Conservation (phyloP, 495 filamentous ascomycete species). For the Xylaria palmicola region DNA sequence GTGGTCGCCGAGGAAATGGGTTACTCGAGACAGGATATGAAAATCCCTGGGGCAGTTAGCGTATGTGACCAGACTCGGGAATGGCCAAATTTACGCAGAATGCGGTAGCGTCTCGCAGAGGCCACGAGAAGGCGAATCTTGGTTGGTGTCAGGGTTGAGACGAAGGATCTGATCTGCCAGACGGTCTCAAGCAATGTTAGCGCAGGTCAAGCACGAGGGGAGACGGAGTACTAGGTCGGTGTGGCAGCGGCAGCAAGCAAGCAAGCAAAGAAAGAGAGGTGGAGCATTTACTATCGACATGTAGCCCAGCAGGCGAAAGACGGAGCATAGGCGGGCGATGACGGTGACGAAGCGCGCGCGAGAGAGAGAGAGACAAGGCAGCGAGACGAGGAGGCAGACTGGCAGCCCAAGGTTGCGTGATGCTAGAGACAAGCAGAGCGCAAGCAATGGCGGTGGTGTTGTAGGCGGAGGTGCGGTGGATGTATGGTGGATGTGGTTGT, state of each 20-base stretch:
- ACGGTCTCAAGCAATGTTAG: slow-evolving; percentile 3
- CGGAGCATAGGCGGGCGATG: background rate
- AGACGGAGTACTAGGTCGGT: background rate
- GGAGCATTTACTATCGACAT: slow-evolving; percentile 15
- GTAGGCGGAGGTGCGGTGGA: too few relatives aligned
- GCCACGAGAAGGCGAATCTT: too few relatives aligned
- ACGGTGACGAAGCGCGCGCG: background rate
- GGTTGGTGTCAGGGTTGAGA: too few relatives aligned
- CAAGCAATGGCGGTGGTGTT: too few relatives aligned
- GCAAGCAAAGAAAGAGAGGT: slow-evolving; percentile 4
- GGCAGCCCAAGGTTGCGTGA: background rate
- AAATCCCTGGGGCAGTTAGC: too few relatives aligned
- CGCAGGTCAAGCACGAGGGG: background rate
- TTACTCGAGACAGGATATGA: too few relatives aligned
- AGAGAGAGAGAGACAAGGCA: slow-evolving; percentile 11
- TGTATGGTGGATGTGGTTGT: too few relatives aligned
- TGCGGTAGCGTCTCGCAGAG: too few relatives aligned
- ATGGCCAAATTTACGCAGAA: too few relatives aligned
- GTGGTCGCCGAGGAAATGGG: too few relatives aligned
- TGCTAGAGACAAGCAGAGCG: too few relatives aligned
- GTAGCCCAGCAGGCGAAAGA: slow-evolving; percentile 1
- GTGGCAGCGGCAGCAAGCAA: background rate
- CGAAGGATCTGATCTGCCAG: background rate
- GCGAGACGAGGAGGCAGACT: background rate
- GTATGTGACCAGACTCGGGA: too few relatives aligned